Evolutionary conservation across 1,139 yeast genomes (phyloP).

Genomic region (Scheffersomyces illinoinensis): DNA sequence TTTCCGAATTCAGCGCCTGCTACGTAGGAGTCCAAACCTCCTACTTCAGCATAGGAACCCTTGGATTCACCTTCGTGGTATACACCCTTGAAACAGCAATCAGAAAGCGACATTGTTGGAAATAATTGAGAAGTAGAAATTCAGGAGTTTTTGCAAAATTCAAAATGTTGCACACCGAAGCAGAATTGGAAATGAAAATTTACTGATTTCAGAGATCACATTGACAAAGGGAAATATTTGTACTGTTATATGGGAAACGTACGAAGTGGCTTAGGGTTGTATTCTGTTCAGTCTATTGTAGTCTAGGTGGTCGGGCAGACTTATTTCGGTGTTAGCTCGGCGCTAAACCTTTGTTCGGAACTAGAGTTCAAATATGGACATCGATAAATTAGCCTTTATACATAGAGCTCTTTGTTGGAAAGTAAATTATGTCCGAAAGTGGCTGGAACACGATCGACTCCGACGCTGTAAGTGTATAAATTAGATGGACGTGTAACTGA

Average conservation of each 20-base stretch:
- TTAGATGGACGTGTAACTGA: background rate
- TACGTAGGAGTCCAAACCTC: slow-evolving; percentile 19
- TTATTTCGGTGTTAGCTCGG: background rate
- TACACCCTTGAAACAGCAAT: slow-evolving; percentile 16
- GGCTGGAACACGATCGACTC: slow-evolving; percentile 76
- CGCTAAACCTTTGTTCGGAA: background rate
- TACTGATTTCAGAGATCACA: background rate
- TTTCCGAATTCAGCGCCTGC: slow-evolving; percentile 15
- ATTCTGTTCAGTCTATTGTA: background rate
- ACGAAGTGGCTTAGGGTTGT: background rate
- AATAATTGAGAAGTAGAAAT: background rate
- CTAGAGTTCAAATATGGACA: no score
- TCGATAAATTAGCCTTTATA: background rate
- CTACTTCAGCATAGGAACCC: slow-evolving; percentile 14
- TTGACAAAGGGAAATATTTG: background rate
- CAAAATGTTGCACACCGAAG: background rate
- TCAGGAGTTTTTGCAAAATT: background rate
- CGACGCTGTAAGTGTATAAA: slow-evolving; percentile 52
- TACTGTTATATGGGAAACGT: background rate
- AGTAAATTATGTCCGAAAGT: slow-evolving; percentile 10
- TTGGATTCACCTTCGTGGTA: slow-evolving; percentile 20
- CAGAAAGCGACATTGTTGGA: background rate
- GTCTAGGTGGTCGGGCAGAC: background rate
- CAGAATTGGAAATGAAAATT: background rate
- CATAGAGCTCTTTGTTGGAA: background rate